Conservation (phyloP, 352 stramenopile species). For the Globisporangium parvum region DNA sequence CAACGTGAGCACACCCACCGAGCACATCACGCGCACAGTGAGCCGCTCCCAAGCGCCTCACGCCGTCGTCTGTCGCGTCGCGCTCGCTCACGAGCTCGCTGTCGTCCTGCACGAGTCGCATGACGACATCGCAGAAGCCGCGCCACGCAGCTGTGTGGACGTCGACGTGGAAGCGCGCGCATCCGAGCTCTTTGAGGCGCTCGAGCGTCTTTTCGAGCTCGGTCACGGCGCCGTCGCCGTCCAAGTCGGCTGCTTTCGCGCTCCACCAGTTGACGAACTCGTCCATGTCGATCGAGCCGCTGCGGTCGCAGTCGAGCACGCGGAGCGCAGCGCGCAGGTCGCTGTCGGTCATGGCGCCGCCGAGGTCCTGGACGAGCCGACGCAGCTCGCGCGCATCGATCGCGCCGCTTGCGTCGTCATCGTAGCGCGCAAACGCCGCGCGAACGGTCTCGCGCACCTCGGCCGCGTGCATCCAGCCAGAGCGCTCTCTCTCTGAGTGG, state of each 20-base stretch:
- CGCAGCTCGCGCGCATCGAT: slow-evolving; percentile 48
- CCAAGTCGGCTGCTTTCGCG: slow-evolving; percentile 23
- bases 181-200: slow-evolving; percentile 43
- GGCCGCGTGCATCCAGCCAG: slow-evolving; percentile 4
- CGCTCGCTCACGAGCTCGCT: slow-evolving; percentile 32
- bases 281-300: slow-evolving; percentile 44
- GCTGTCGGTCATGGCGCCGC: slow-evolving; percentile 39
- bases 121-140: slow-evolving; percentile 34
- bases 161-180: slow-evolving; percentile 58
- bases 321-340: slow-evolving; percentile 31
- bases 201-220: slow-evolving; percentile 46
- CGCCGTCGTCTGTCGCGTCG: slow-evolving; percentile 49
- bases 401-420: slow-evolving; percentile 42
- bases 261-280: slow-evolving; percentile 65
- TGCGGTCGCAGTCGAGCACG: slow-evolving; percentile 42
- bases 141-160: slow-evolving; percentile 59
- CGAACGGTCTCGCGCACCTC: slow-evolving; percentile 50
- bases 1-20: background rate
- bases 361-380: slow-evolving; percentile 46
- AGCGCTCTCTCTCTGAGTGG: too few relatives aligned
- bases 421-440: slow-evolving; percentile 54
- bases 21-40: background rate
- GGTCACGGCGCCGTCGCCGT: slow-evolving; percentile 30
- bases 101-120: slow-evolving; percentile 31
- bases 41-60: slow-evolving; percentile 12